Base-by-base conservation (phyloP, 805 yeast species). In the Lachancea kluyveri region DNA sequence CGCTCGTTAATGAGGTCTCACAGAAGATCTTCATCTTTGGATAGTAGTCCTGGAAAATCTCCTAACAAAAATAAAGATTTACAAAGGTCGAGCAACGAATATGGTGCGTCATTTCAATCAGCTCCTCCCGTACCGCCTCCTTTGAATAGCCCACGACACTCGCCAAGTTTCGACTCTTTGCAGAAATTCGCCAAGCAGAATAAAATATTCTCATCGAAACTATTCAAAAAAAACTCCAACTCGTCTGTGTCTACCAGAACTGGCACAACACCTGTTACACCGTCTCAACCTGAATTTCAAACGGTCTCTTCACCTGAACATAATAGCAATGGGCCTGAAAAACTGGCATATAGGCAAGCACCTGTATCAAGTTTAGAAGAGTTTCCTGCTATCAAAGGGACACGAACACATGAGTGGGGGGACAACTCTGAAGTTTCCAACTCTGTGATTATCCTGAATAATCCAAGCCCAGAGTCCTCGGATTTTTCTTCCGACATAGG, bases 341-440 rank as follows among this genome's bases (percentile, higher is more conserved):
- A 22, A n/a, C 48, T 54, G 8, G 11, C 24, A 8, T 13, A n/a
- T 8, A 22, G 12, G 12, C 28, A 21, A 8, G 15, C 30, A 10
- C 9, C 6, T 5, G 29, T 17, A 12, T 21, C 31, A 11, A 30
- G 26, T 6, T n/a, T 12, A 4, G 22, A 14, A 10, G 21, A 17
- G 5, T 11, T 21, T 11, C 26, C 31, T 6, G 50, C 62, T 0
- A 69, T 69, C 6, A 57, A 55, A 20, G 75, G 75, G 6, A 70
- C 74, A 9, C 50, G 71, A 19, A 64, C 67, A 8, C 74, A 69
- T 41, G 68, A 67, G 24, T 70, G 75, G 75, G 73, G 72, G 0
- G 48, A 41, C 8, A 37, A 24, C n/a, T 21, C 40, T 9, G 43
- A 45, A 17, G 27, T 26, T 11, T 41, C 42, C 2, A 46, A 44